Evolutionary conservation across 1,139 yeast species (phyloP), one percentile per base, ranked within the genome.

Genomic region (Chernovozyma sophiae-reginae): DNA sequence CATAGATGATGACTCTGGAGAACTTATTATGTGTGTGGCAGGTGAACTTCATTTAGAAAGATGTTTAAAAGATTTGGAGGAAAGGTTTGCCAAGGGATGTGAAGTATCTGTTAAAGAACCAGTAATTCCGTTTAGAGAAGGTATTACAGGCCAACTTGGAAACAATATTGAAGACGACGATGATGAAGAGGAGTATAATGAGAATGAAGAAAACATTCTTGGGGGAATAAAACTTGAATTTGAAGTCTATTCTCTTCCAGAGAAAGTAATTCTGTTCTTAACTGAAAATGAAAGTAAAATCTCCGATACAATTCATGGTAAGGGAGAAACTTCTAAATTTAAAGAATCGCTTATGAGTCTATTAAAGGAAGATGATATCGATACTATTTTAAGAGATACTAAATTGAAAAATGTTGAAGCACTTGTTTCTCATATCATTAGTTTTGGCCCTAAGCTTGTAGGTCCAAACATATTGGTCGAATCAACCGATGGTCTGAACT

Each of bases 11-110:
- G 75, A 70, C 39, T 81, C 84, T 10, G 97, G 97, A 42, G 97
- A 90, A 58, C 85, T 85, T 50, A 87, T 90, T 47, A 68, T 90
- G 49, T 85, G 95, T 44, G 89, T 95, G 14, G 96, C 97, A n/a
- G 97, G 97, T 37, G 97, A 90, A 57, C 70, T 90, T 43, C 97
- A 90, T 62, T 67, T 90, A 38, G 97, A 90, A 53, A 74, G 97
- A 55, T 89, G 97, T 57, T 60, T 90, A 48, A 87, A 86, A 51
- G 97, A 90, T 62, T 65, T 90, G 51, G 80, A 77, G 40, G 97
- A 89, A 47, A 70, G 97, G 46, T 94, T 90, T 68, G 97, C 98
- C 1, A 64, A 60, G 32, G 90, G 90, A 19, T 79, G 90, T 47
- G 96, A 87, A 38, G 81, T 94, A 8, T 77, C 84, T 8, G 79